phyloP scores from a whole-genome alignment of 108 stramenopile genomes.

The Conticribra weissflogii region DNA sequence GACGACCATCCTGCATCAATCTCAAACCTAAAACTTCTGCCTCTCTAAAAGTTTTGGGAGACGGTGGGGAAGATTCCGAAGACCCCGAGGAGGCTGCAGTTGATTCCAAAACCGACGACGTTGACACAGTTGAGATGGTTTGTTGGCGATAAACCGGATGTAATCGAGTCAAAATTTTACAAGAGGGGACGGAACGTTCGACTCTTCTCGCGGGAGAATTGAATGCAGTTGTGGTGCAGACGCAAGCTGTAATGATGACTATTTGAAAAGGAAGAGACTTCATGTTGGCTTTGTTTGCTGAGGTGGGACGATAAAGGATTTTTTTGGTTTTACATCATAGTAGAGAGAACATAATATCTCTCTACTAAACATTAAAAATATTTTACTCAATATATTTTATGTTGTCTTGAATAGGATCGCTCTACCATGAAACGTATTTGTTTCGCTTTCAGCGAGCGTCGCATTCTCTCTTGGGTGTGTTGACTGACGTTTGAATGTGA shows the following conservation, averaged over 20 bases:
- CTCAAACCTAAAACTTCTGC: slow-evolving; percentile 78
- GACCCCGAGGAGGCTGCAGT: neutral
- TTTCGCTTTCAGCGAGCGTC: no score
- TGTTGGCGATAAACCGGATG: neutral
- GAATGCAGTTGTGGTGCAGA: slow-evolving; percentile 20
- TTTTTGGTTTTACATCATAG: no score
- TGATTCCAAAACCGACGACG: slow-evolving; percentile 13
- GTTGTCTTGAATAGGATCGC: no score
- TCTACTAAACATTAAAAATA: no score
- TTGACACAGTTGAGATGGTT: neutral
- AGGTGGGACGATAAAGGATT: neutral
- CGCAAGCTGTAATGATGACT: slow-evolving; percentile 8
- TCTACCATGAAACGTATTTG: no score
- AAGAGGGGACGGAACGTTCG: neutral
- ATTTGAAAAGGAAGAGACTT: neutral
- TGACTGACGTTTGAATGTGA: no score
- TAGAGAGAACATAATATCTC: no score
- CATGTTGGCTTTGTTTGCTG: neutral
- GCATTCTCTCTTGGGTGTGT: no score
- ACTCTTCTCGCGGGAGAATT: neutral
- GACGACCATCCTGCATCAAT: slow-evolving; percentile 80
- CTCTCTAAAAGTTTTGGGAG: slow-evolving; percentile 73
- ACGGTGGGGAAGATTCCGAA: neutral
- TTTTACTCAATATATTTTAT: no score
- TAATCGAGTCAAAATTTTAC: neutral